Conservation (phyloP, 495 filamentous ascomycete genomes). For the Aspergillus saccharolyticus region DNA sequence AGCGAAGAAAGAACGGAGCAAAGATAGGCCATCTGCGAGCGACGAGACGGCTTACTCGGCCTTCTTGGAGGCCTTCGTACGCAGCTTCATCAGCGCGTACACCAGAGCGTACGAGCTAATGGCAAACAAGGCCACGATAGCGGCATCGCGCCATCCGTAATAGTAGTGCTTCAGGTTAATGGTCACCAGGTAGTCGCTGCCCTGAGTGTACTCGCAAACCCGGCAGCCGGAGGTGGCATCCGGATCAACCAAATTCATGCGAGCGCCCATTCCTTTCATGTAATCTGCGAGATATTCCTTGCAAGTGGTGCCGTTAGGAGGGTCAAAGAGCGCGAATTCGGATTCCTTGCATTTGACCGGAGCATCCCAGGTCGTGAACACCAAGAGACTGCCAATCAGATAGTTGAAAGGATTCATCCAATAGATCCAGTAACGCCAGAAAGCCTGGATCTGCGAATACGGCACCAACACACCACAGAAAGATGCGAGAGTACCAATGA, state of each 20-base stretch:
- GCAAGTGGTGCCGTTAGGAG: conserved; percentile 46
- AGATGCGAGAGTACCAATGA: conserved; percentile 55
- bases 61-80: conserved; percentile 24
- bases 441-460: conserved; percentile 45
- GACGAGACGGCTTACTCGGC: conserved; percentile 13
- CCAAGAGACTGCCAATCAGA: conserved; percentile 55
- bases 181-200: conserved; percentile 34
- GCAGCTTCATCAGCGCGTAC: conserved; percentile 45
- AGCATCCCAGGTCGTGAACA: conserved; percentile 52
- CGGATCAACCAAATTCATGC: conserved; percentile 49
- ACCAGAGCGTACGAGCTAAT: conserved; percentile 44
- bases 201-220: conserved; percentile 50
- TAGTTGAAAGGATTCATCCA: conserved; percentile 68
- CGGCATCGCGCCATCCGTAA: conserved; percentile 41
- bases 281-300: conserved; percentile 52
- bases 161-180: conserved; percentile 40
- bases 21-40: not conserved
- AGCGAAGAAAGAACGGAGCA: not conserved
- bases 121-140: conserved; percentile 41
- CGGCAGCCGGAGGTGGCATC: conserved; percentile 48
- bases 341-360: conserved; percentile 50
- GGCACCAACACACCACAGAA: conserved; percentile 49
- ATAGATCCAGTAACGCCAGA: conserved; percentile 76
- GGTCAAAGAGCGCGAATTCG: conserved; percentile 55
- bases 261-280: conserved; percentile 42